Evolutionary conservation across 192 early-diverging fungal species (phyloP).

Genomic region (Coemansia sp.): DNA sequence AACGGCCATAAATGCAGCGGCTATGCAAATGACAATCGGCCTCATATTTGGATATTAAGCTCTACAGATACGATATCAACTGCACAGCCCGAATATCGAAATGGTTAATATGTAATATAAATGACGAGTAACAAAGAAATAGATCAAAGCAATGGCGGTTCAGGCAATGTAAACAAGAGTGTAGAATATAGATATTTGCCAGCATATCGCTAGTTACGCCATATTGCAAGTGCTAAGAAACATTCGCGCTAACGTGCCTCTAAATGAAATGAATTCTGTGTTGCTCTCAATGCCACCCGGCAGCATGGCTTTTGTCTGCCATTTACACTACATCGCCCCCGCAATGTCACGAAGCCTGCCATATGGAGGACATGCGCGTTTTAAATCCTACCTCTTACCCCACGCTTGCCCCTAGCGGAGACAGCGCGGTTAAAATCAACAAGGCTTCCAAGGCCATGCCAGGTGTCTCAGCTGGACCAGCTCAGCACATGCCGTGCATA

Average conservation of each 20-base stretch:
- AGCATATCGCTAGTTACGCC: neutral
- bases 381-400: neutral
- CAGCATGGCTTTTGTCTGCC: neutral
- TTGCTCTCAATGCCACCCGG: neutral
- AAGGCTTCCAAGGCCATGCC: neutral
- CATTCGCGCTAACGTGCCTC: neutral
- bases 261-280: neutral
- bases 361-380: neutral
- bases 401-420: neutral
- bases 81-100: neutral
- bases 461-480: neutral
- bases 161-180: neutral
- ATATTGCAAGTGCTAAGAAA: neutral
- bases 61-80: neutral
- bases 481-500: neutral
- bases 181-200: neutral
- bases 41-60: constrained; percentile 11
- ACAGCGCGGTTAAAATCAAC: neutral
- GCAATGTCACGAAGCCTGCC: neutral
- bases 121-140: neutral
- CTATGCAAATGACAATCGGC: constrained; percentile 21
- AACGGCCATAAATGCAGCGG: constrained; percentile 11
- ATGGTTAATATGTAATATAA: neutral
- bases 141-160: neutral
- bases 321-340: neutral